Conservation (phyloP, 139 green algal species). For the Volvox reticuliferus region DNA sequence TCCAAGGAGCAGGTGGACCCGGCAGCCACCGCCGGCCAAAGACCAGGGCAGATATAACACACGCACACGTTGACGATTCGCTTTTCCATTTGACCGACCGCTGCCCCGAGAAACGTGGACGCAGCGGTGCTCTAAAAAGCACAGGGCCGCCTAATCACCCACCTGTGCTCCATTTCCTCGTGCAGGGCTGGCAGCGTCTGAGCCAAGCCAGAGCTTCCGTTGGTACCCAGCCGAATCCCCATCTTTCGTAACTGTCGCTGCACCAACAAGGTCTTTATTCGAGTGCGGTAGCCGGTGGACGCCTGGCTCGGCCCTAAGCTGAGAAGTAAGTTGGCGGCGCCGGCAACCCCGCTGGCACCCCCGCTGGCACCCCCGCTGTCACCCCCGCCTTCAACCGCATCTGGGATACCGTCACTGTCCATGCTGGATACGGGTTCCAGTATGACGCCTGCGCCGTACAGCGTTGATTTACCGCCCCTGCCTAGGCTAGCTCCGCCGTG, state of each 20-base stretch:
- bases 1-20: no score
- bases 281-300: neutral
- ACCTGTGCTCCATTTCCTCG: conserved; percentile 26
- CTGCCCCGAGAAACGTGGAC: no score
- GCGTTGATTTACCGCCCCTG: neutral
- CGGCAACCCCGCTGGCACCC: neutral
- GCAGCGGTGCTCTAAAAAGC: no score
- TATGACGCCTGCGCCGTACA: conserved; percentile 3
- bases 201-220: neutral
- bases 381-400: neutral
- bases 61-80: no score
- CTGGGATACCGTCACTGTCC: neutral
- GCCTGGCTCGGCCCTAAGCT: neutral
- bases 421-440: neutral
- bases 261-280: neutral
- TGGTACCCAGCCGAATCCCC: neutral
- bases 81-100: no score
- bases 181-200: conserved; percentile 27
- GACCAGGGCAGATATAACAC: no score
- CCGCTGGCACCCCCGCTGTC: neutral
- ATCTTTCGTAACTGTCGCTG: conserved; percentile 32
- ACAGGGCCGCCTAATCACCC: neutral
- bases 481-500: neutral
- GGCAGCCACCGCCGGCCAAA: no score
- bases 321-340: neutral